Evolutionary conservation across 257 asterid genomes (phyloP).

Genomic region (Ehretia macrophylla): DNA sequence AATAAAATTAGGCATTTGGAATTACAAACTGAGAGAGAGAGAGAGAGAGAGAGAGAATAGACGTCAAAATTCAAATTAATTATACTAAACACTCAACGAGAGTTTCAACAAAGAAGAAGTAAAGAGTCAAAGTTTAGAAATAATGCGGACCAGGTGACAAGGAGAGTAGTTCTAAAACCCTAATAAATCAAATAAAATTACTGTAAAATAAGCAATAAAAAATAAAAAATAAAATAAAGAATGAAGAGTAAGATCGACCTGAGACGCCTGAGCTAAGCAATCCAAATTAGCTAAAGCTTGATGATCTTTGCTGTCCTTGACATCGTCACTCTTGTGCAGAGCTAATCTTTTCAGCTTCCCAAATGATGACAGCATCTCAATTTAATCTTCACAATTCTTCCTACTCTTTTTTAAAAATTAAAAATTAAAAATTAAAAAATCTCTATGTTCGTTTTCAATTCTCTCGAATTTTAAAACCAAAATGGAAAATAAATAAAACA

Average conservation of each 20-base stretch:
- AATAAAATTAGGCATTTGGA: background rate
- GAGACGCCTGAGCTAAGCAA: conserved; percentile 34
- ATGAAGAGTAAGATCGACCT: conserved; percentile 14
- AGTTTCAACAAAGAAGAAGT: background rate
- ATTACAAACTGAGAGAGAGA: background rate
- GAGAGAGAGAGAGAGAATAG: too few species aligned
- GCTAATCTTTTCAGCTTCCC: conserved; percentile 34
- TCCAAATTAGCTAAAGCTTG: conserved; percentile 26
- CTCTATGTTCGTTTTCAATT: conserved; percentile 1
- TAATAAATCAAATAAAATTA: conserved; percentile 2
- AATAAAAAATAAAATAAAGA: background rate
- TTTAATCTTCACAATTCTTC: background rate
- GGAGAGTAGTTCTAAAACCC: conserved; percentile 6
- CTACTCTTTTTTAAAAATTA: background rate
- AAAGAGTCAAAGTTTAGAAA: background rate
- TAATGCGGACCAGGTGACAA: background rate
- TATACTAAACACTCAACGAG: too few species aligned
- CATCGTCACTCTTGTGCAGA: conserved; percentile 24
- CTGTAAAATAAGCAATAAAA: background rate
- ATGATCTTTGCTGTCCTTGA: conserved; percentile 32
- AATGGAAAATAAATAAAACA: background rate
- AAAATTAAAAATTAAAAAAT: background rate
- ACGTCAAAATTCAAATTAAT: too few species aligned
- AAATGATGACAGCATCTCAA: conserved; percentile 34
- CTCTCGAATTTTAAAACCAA: background rate